A percentile compares a stretch with the other conserved stretches of the same genome.
Conservation (phyloP, 2,329 filamentous ascomycete genomes). For the Zymoseptoria tritici region DNA sequence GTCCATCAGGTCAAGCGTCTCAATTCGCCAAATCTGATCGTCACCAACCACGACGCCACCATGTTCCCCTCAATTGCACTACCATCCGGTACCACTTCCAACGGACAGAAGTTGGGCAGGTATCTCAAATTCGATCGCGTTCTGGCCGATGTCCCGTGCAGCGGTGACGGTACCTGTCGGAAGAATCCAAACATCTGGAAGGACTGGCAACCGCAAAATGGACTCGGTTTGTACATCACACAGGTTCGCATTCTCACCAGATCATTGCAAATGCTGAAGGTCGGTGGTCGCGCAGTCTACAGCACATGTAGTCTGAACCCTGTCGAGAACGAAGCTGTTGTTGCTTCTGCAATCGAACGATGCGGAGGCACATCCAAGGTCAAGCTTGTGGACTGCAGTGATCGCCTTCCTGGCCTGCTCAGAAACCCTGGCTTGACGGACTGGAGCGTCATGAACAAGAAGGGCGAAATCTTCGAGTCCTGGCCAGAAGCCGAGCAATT, state of each 20-base stretch:
- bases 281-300: constrained; percentile 89
- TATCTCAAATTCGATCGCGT: constrained; percentile 98
- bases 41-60: constrained; percentile 96
- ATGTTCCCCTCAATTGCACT: constrained; percentile 89
- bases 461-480: constrained; percentile 66
- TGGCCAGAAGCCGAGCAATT: constrained; percentile 61
- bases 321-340: constrained; percentile 89
- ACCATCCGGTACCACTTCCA: constrained; percentile 46
- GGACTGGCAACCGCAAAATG: constrained; percentile 85
- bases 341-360: constrained; percentile 78
- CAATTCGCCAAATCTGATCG: constrained; percentile 90
- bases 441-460: constrained; percentile 91
- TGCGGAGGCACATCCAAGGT: constrained; percentile 80
- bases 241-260: constrained; percentile 86
- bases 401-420: constrained; percentile 68
- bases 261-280: constrained; percentile 91
- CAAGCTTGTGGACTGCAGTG: constrained; percentile 73
- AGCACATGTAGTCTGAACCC: constrained; percentile 99
- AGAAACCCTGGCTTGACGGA: constrained; percentile 66
- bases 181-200: constrained; percentile 95
- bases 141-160: constrained; percentile 92
- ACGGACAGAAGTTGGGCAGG: constrained; percentile 43
- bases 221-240: constrained; percentile 75
- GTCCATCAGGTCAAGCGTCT: constrained; percentile 96
- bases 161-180: constrained; percentile 84